These are phyloP conservation scores for Hirsutella minnesotensis DNA, from an alignment of 2,329 filamentous ascomycete genomes.

Conservation along the genomic window DNA sequence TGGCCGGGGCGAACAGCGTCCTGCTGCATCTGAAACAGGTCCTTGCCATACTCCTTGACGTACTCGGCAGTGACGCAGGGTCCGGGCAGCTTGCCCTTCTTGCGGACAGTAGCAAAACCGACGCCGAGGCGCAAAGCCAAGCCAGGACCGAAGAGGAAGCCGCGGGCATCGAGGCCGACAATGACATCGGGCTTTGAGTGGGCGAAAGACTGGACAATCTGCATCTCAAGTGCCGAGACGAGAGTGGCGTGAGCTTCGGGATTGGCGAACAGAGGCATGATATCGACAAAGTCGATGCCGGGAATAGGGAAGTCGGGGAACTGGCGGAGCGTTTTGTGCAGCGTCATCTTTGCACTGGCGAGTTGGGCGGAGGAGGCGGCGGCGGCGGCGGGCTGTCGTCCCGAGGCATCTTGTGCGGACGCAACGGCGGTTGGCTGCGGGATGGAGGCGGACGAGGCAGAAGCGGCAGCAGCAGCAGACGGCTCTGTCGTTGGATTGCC, in stretches of 20 bases:
- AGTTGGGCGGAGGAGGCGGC: slow-evolving; percentile 51
- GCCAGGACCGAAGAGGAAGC: slow-evolving; percentile 88
- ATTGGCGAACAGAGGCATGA: slow-evolving; percentile 88
- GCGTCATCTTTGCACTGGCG: slow-evolving; percentile 60
- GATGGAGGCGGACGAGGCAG: neutral
- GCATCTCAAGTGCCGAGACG: slow-evolving; percentile 73
- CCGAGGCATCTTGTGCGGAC: slow-evolving; percentile 43
- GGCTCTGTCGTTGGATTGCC: slow-evolving; percentile 9
- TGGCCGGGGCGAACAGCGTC: slow-evolving; percentile 76
- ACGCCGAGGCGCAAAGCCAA: slow-evolving; percentile 75
- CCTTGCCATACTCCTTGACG: slow-evolving; percentile 91
- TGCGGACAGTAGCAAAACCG: slow-evolving; percentile 85
- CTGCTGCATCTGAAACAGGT: slow-evolving; percentile 91
- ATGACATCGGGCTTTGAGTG: slow-evolving; percentile 69
- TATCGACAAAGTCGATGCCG: slow-evolving; percentile 95
- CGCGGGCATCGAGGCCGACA: slow-evolving; percentile 84
- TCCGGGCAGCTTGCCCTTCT: slow-evolving; percentile 91
- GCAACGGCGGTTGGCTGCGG: neutral
- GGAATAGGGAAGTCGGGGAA: slow-evolving; percentile 86
- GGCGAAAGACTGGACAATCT: slow-evolving; percentile 54
- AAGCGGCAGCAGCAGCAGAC: slow-evolving; percentile 15
- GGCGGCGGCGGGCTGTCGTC: slow-evolving; percentile 51
- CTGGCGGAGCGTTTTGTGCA: slow-evolving; percentile 61
- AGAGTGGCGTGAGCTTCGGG: slow-evolving; percentile 62
- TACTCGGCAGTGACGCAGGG: slow-evolving; percentile 75